Percentiles rank a stretch among this genome's conserved stretches.
Evolutionary conservation across 352 stramenopile genomes (phyloP).

Genomic region (Pythium chondricola): DNA sequence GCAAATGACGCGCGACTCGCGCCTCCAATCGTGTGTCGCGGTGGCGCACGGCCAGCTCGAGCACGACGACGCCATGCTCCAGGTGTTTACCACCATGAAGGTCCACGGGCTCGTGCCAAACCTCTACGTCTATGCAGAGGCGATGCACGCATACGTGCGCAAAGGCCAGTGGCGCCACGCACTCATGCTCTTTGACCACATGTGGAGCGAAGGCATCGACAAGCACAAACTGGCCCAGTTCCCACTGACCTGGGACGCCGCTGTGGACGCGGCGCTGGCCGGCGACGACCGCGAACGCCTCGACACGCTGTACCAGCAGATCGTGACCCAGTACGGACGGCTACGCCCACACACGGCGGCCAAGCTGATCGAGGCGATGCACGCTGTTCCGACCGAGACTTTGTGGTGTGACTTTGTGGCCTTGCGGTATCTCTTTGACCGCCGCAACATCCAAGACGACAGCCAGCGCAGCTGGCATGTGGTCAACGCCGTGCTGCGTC

Average conservation of each 20-base stretch:
- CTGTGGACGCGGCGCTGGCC: slow-evolving; percentile 38
- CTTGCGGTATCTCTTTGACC: slow-evolving; percentile 41
- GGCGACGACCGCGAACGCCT: slow-evolving; percentile 43
- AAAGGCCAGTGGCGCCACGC: slow-evolving; percentile 60
- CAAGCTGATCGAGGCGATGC: slow-evolving; percentile 36
- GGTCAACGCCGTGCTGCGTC: slow-evolving; percentile 57
- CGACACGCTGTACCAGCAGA: slow-evolving; percentile 34
- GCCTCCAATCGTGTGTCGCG: slow-evolving; percentile 57
- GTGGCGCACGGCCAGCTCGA: slow-evolving; percentile 41
- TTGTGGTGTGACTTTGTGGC: slow-evolving; percentile 51
- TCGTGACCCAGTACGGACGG: slow-evolving; percentile 27
- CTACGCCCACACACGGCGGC: slow-evolving; percentile 49
- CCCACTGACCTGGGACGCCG: slow-evolving; percentile 62
- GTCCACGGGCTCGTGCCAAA: slow-evolving; percentile 57
- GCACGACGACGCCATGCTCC: slow-evolving; percentile 46
- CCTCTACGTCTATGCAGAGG: slow-evolving; percentile 64
- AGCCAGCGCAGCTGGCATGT: slow-evolving; percentile 27
- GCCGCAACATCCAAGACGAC: not conserved
- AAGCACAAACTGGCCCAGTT: slow-evolving; percentile 24
- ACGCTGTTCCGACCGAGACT: slow-evolving; percentile 30
- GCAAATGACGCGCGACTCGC: slow-evolving; percentile 37
- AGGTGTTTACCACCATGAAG: slow-evolving; percentile 70
- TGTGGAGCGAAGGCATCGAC: slow-evolving; percentile 45
- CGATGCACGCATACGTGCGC: slow-evolving; percentile 60
- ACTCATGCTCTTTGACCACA: slow-evolving; percentile 68